A percentile compares a stretch with the other conserved stretches of the same genome.
Conservation (phyloP, 2,329 filamentous ascomycete genomes). For the Aspergillus sp. region DNA sequence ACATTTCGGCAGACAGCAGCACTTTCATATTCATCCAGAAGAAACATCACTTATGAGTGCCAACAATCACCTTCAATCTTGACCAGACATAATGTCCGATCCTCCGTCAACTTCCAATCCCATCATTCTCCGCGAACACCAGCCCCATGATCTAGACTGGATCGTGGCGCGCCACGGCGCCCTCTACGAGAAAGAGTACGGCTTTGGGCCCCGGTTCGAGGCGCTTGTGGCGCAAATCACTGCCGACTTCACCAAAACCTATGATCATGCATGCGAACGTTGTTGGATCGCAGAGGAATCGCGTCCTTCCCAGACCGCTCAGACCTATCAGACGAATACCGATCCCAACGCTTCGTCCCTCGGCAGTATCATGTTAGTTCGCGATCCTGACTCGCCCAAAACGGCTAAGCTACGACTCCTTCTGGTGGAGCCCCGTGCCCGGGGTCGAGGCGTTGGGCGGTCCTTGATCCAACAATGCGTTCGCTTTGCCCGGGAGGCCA, state of each 20-base stretch:
- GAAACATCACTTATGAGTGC: no score
- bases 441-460: constrained; percentile 22
- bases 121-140: no score
- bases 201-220: constrained; percentile 21
- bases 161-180: constrained; percentile 22
- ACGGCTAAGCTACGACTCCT: constrained; percentile 25
- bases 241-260: constrained; percentile 21
- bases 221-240: constrained; percentile 17
- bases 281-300: constrained; percentile 26
- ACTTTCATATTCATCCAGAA: neutral
- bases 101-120: no score
- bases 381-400: constrained; percentile 13
- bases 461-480: constrained; percentile 19
- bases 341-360: constrained; percentile 7
- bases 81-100: no score
- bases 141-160: constrained; percentile 6
- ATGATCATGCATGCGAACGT: constrained; percentile 19
- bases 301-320: neutral
- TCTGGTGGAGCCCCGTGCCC: constrained; percentile 23
- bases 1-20: neutral
- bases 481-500: constrained; percentile 20
- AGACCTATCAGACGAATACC: neutral
- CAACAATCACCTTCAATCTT: no score
- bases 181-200: constrained; percentile 21
- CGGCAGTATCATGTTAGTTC: constrained; percentile 26